Percentiles rank a stretch among this genome's conserved stretches.
phyloP scores from a whole-genome alignment of 2,329 filamentous ascomycete genomes.

The Diaporthe longicolla region DNA sequence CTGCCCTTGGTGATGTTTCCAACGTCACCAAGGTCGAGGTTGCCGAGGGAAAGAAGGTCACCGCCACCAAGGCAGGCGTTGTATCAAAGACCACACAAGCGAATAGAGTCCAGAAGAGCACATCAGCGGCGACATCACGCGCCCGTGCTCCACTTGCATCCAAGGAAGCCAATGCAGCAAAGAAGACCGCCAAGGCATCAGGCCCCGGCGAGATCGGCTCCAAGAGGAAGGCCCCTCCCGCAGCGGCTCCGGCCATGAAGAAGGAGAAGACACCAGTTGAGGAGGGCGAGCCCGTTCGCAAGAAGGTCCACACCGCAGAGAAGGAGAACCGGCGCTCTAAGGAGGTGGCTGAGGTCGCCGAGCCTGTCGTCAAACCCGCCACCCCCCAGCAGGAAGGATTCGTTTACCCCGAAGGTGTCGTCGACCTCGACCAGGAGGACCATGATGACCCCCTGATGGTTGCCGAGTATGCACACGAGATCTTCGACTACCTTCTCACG shows the following conservation, averaged over 20 bases:
- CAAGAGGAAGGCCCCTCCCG: slow-evolving; percentile 74
- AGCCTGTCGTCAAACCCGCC: slow-evolving; percentile 51
- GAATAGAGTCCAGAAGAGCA: slow-evolving; percentile 84
- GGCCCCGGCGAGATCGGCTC: slow-evolving; percentile 42
- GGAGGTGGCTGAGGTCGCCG: slow-evolving; percentile 52
- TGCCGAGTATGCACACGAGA: slow-evolving; percentile 95
- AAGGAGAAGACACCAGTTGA: slow-evolving; percentile 73
- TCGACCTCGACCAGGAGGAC: slow-evolving; percentile 88
- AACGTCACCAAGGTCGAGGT: slow-evolving; percentile 88
- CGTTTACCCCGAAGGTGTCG: slow-evolving; percentile 58
- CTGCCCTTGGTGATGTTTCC: slow-evolving; percentile 93
- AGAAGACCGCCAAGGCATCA: slow-evolving; percentile 68
- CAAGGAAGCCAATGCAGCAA: slow-evolving; percentile 68
- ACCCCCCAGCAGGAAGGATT: slow-evolving; percentile 45
- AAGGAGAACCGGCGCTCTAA: slow-evolving; percentile 63
- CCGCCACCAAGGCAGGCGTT: slow-evolving; percentile 74
- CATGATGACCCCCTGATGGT: slow-evolving; percentile 96
- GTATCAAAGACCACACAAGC: slow-evolving; percentile 86
- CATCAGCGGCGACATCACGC: slow-evolving; percentile 70
- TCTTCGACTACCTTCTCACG: slow-evolving; percentile 94
- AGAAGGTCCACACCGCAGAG: slow-evolving; percentile 72
- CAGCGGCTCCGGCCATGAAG: slow-evolving; percentile 63
- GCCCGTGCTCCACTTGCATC: slow-evolving; percentile 66
- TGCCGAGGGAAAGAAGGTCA: slow-evolving; percentile 80
- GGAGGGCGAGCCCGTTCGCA: slow-evolving; percentile 77